These are phyloP conservation scores for Suillus lakei DNA, from an alignment of 768 basidiomycete species.

Conservation along the genomic window DNA sequence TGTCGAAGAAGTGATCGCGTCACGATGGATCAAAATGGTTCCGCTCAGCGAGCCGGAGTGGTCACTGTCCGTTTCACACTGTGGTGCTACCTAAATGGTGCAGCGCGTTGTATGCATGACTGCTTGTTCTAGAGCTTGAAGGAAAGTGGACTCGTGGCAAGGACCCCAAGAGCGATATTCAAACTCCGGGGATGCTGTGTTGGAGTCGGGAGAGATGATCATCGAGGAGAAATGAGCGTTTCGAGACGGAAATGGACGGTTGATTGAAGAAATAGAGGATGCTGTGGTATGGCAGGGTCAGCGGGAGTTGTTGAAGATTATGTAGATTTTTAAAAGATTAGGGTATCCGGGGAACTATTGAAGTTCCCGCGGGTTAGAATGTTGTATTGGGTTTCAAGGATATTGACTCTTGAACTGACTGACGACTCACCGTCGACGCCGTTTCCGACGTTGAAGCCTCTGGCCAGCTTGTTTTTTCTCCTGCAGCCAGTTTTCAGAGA, in stretches of 20 bases:
- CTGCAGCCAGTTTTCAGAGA: conserved; percentile 29
- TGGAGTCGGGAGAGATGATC: conserved; percentile 1
- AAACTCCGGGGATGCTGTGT: conserved; percentile 31
- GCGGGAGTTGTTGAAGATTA: neutral
- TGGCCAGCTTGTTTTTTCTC: conserved; percentile 23
- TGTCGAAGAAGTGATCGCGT: neutral
- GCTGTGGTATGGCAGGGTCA: neutral
- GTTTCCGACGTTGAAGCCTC: conserved; percentile 7
- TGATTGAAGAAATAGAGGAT: neutral
- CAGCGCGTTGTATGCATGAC: conserved; percentile 9
- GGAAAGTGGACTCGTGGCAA: conserved; percentile 17
- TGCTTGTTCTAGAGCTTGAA: neutral
- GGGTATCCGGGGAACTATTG: conserved; percentile 13
- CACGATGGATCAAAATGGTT: neutral
- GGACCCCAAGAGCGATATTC: conserved; percentile 35
- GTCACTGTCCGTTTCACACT: neutral
- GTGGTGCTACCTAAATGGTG: neutral
- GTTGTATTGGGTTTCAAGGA: conserved; percentile 32
- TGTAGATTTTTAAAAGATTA: neutral
- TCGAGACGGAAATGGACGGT: neutral
- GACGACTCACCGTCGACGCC: conserved; percentile 18
- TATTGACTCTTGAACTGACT: conserved; percentile 33
- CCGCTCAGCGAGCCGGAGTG: neutral
- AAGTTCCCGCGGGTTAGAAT: conserved; percentile 36
- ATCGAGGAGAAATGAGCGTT: conserved; percentile 5